Evolutionary conservation across 2,329 filamentous ascomycete genomes (phyloP), one percentile per base, ranked within the genome.

Genomic region (Sclerotinia spermophila): DNA sequence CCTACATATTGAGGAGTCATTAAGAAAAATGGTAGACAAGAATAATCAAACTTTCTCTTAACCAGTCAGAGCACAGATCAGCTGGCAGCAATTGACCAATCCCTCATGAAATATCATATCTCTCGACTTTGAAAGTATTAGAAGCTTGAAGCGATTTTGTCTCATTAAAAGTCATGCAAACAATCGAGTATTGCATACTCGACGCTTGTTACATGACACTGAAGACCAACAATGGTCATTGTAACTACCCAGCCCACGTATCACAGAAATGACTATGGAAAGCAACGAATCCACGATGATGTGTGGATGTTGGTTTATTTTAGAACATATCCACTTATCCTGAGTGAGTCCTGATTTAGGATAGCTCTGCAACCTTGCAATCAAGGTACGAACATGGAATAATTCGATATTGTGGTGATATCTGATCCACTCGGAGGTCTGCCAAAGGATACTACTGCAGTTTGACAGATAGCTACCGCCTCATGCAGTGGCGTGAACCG

Each of bases 61-160:
- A 21, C 33, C 21, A 61, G 59, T 33, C 71, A 55, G 45, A 58
- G 24, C 30, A 27, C 45, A 51, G 68, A 68, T 51, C 67, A 74
- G 72, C 65, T 76, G 71, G 71, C 74, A 74, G 66, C 70, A 72
- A 65, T 69, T 70, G 38, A 72, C n/a, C 53, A 73, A 27, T 72
- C 71, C 48, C 58, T 67, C 68, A 38, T 68, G 71, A 71, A 74
- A 68, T 67, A 73, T 55, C 71, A 72, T 0, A 13, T 21, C 13
- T 33, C 4, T 48, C 40, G 53, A 40, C 24, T 40, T 15, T 17
- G 17, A 53, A 53, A 53, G 62, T 13, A 40, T 30, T 51, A 17
- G 30, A 51, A 17, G 35, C 24, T 58, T 15, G 35, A n/a, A 66
- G 45, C 19, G 19, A 58, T 5, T 33, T 59, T 58, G 30, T 58